Evolutionary conservation across 2,329 filamentous ascomycete species (phyloP).

Genomic region (Colletotrichum cordylinicola): DNA sequence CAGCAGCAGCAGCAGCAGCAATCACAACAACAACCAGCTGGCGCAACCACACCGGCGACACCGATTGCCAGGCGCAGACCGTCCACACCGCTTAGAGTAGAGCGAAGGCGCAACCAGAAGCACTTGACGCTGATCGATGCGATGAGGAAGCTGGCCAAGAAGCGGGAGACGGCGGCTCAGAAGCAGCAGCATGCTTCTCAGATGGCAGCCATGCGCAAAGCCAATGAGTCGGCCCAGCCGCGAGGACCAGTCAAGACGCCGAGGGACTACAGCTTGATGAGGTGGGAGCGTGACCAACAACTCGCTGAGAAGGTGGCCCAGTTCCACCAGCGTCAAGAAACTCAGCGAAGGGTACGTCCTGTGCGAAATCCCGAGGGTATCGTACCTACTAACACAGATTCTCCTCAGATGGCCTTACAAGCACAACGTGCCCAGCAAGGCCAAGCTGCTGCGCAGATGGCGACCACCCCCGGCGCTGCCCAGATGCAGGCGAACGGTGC

Average conservation of each 20-base stretch:
- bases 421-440: slow-evolving; percentile 50
- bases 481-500: slow-evolving; percentile 31
- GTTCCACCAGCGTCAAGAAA: slow-evolving; percentile 64
- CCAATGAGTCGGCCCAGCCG: slow-evolving; percentile 66
- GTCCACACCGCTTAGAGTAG: slow-evolving; percentile 83
- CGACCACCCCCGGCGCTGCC: slow-evolving; percentile 39
- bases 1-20: slow-evolving; percentile 43
- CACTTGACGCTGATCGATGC: slow-evolving; percentile 90
- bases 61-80: slow-evolving; percentile 67
- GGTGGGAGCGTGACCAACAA: slow-evolving; percentile 82
- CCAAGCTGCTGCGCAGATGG: slow-evolving; percentile 48
- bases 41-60: slow-evolving; percentile 47
- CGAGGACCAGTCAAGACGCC: slow-evolving; percentile 73
- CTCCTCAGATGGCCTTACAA: slow-evolving; percentile 42
- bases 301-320: slow-evolving; percentile 65
- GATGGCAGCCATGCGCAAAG: slow-evolving; percentile 82
- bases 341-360: slow-evolving; percentile 58
- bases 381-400: slow-evolving; percentile 28
- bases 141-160: slow-evolving; percentile 95
- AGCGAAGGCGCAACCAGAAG: slow-evolving; percentile 84
- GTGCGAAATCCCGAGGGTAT: not conserved
- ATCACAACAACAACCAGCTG: slow-evolving; percentile 54
- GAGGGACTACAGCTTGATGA: slow-evolving; percentile 87
- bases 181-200: slow-evolving; percentile 85
- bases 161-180: slow-evolving; percentile 82